Evolutionary conservation across 2,329 filamentous ascomycete genomes (phyloP).

Genomic region (Phoma sp.): DNA sequence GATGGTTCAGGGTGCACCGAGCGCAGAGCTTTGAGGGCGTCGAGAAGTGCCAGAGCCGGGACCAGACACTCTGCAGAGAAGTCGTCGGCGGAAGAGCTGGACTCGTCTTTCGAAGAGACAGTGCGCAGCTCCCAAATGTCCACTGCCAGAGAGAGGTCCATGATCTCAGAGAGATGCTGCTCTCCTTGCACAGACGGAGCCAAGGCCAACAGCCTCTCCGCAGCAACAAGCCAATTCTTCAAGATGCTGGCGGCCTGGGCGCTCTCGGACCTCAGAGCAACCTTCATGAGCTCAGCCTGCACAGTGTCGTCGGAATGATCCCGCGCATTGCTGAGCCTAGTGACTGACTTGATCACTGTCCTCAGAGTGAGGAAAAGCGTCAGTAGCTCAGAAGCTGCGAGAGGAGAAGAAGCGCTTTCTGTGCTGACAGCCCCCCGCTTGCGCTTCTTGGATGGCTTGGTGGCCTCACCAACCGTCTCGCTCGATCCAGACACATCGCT

Average conservation of each 20-base stretch:
- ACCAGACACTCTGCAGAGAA: constrained; percentile 49
- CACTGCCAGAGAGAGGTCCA: constrained; percentile 34
- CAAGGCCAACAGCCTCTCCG: constrained; percentile 23
- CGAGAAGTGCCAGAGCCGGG: constrained; percentile 35
- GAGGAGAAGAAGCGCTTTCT: constrained; percentile 24
- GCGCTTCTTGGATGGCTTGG: constrained; percentile 42
- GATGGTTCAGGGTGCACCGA: not conserved
- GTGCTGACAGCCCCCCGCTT: constrained; percentile 37
- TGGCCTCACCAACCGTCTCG: constrained; percentile 32
- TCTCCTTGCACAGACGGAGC: not conserved
- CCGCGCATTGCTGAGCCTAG: constrained; percentile 20
- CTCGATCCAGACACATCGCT: constrained; percentile 35
- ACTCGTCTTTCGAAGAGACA: constrained; percentile 32
- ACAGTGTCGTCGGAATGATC: constrained; percentile 25
- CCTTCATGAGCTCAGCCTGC: constrained; percentile 44
- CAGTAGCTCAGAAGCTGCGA: constrained; percentile 17
- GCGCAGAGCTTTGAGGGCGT: constrained; percentile 21
- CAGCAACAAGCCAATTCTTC: constrained; percentile 42
- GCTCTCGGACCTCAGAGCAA: constrained; percentile 42
- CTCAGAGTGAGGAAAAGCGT: constrained; percentile 34
- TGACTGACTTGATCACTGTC: constrained; percentile 29
- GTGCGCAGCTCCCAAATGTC: constrained; percentile 45
- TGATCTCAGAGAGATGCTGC: constrained; percentile 8
- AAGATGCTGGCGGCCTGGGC: constrained; percentile 45
- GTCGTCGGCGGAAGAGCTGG: constrained; percentile 40